phyloP scores from a whole-genome alignment of 1,284 basidiomycete species.

The Ceratobasidium sp. region DNA sequence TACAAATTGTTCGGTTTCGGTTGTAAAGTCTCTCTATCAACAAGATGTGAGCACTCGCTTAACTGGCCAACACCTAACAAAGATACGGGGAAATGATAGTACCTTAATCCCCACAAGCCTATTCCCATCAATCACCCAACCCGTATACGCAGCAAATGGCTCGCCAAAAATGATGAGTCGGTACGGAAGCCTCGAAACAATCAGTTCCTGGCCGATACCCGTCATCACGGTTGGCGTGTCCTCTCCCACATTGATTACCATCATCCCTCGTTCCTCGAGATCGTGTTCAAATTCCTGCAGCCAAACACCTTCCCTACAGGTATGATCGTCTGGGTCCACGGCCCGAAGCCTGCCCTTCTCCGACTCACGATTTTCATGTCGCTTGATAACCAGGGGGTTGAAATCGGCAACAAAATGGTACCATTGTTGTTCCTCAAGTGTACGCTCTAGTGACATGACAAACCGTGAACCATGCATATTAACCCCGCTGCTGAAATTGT shows the following conservation, averaged over 20 bases:
- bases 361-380: not conserved
- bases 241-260: not conserved
- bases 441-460: not conserved
- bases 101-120: not conserved
- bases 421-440: too few relatives aligned
- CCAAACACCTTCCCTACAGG: not conserved
- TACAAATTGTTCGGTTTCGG: not conserved
- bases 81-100: not conserved
- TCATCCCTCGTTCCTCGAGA: not conserved
- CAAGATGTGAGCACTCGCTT: not conserved
- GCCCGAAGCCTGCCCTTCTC: not conserved
- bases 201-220: not conserved
- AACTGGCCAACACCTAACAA: not conserved
- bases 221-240: slow-evolving; percentile 10
- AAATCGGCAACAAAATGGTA: slow-evolving; percentile 18
- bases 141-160: not conserved
- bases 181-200: slow-evolving; percentile 32
- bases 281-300: not conserved
- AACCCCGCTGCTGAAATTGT: not conserved
- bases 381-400: not conserved
- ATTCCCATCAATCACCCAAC: slow-evolving; percentile 1
- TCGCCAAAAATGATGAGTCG: not conserved
- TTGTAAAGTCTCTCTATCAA: not conserved
- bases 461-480: slow-evolving; percentile 15
- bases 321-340: not conserved